These are phyloP conservation scores for Trichoderma semiorbis DNA, from an alignment of 2,329 filamentous ascomycete species.

Conservation along the genomic window DNA sequence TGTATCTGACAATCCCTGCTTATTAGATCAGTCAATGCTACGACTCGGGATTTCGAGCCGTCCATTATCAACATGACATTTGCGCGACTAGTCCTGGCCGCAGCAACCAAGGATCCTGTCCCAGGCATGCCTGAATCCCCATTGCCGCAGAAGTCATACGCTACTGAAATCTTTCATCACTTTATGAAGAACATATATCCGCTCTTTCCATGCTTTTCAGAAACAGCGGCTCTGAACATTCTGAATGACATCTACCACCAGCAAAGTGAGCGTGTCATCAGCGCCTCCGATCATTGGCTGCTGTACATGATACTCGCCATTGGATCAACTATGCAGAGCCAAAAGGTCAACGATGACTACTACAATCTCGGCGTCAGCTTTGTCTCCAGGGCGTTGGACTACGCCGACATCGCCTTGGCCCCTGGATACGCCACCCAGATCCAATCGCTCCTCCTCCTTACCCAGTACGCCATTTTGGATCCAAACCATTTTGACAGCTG, in stretches of 20 bases:
- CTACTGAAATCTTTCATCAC: conserved; percentile 69
- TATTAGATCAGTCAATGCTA: conserved; percentile 82
- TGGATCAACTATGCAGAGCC: conserved; percentile 69
- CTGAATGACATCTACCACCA: conserved; percentile 76
- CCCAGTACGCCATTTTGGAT: conserved; percentile 86
- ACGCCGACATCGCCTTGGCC: conserved; percentile 77
- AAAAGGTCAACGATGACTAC: conserved; percentile 62
- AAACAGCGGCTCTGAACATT: conserved; percentile 71
- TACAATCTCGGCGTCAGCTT: conserved; percentile 56
- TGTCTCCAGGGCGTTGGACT: conserved; percentile 63
- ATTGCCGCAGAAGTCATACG: conserved; percentile 69
- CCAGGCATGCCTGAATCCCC: conserved; percentile 57
- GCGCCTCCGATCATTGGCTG: conserved; percentile 75
- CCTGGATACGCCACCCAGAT: conserved; percentile 84
- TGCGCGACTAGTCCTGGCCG: conserved; percentile 80
- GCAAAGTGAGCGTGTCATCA: conserved; percentile 59
- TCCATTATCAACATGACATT: conserved; percentile 89
- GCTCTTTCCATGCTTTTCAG: conserved; percentile 78
- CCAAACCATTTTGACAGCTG: conserved; percentile 90
- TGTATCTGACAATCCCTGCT: not conserved
- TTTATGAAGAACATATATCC: conserved; percentile 81
- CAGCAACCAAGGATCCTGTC: conserved; percentile 69
- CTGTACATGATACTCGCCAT: conserved; percentile 89
- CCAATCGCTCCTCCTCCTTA: conserved; percentile 80
- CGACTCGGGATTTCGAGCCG: conserved; percentile 87